Percentiles rank a stretch among this genome's conserved stretches.
Evolutionary conservation across 306 rosid genomes (phyloP).

Genomic region (Oxytropis ochrocephala): DNA sequence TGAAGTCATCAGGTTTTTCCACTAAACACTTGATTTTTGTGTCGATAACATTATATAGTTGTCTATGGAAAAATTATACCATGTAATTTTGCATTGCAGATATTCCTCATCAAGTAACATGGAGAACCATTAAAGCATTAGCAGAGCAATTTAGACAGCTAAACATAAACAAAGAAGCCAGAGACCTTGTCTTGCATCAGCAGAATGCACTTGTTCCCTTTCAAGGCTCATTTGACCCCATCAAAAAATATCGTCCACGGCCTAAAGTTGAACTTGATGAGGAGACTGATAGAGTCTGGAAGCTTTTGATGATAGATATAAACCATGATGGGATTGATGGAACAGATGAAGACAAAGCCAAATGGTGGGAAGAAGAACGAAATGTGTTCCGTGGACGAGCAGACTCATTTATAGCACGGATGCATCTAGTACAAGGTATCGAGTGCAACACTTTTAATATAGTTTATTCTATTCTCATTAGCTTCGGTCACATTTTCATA

Average conservation of each 20-base stretch:
- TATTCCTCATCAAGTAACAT: constrained; percentile 17
- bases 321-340: constrained; percentile 90
- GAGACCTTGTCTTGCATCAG: constrained; percentile 28
- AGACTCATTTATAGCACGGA: constrained; percentile 88
- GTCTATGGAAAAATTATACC: neutral
- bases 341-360: constrained; percentile 70
- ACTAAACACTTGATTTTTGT: neutral
- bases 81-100: constrained; percentile 35
- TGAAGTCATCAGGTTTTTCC: constrained; percentile 46
- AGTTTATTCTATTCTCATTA: neutral
- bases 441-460: constrained; percentile 8
- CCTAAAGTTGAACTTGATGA: constrained; percentile 92
- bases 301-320: constrained; percentile 78
- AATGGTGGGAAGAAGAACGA: constrained; percentile 99
- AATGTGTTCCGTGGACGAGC: constrained; percentile 84
- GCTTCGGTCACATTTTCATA: neutral
- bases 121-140: constrained; percentile 37
- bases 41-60: constrained; percentile 1
- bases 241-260: constrained; percentile 64
- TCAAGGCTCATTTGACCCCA: constrained; percentile 43
- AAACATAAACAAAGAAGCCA: constrained; percentile 48
- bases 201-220: constrained; percentile 53
- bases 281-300: constrained; percentile 94
- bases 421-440: constrained; percentile 99
- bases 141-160: constrained; percentile 47